Conservation (phyloP, 106 monocot species). For the Dendrobium nobile region DNA sequence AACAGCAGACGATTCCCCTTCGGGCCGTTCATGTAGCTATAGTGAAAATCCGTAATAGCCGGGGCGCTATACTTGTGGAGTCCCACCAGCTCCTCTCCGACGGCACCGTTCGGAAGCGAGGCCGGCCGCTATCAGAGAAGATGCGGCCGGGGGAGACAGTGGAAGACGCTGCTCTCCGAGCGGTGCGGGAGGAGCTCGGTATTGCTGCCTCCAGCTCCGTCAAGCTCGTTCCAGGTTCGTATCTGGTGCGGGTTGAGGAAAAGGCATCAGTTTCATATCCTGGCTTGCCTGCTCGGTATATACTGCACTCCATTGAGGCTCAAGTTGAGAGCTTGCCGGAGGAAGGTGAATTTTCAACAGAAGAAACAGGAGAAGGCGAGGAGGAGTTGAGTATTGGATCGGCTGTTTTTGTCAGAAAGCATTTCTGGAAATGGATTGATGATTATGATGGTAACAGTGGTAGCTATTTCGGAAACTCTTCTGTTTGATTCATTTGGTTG, state of each 20-base stretch:
- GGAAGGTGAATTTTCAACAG: conserved; percentile 87
- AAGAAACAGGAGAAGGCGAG: conserved; percentile 52
- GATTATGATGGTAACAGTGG: conserved; percentile 13
- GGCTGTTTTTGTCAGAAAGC: conserved; percentile 51
- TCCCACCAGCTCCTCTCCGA: conserved; percentile 82
- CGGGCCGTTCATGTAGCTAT: conserved; percentile 70
- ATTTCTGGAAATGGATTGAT: conserved; percentile 80
- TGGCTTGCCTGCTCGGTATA: conserved; percentile 62
- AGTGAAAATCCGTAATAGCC: conserved; percentile 40
- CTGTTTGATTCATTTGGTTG: neutral
- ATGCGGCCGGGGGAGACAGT: conserved; percentile 79
- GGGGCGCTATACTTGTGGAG: conserved; percentile 54
- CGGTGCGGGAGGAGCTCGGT: conserved; percentile 70
- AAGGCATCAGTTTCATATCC: conserved; percentile 67
- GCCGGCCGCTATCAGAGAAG: conserved; percentile 78
- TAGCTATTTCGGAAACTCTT: neutral
- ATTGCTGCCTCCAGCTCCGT: conserved; percentile 7
- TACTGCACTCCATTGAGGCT: conserved; percentile 68
- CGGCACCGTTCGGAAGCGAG: conserved; percentile 47
- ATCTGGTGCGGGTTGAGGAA: conserved; percentile 52
- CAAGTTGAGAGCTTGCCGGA: conserved; percentile 58
- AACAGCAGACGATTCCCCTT: conserved; percentile 10
- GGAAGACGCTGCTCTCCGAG: conserved; percentile 54
- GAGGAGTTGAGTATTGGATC: conserved; percentile 8
- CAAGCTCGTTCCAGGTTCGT: conserved; percentile 34